Base-by-base conservation (phyloP, 192 early-diverging fungal species). In the Backusella sp. region DNA sequence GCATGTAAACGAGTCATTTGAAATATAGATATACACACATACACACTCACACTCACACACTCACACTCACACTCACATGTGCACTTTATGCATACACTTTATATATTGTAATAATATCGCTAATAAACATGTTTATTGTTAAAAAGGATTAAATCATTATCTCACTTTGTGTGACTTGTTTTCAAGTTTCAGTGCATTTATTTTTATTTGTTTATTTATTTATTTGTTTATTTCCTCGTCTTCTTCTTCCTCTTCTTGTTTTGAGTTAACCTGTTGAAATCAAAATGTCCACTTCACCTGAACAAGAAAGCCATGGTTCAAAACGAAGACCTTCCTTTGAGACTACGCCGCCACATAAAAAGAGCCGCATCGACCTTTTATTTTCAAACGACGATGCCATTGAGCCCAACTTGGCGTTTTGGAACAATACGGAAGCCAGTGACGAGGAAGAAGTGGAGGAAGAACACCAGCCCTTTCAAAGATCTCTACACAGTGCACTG, bases 361-460 rank as follows among this genome's bases (percentile, higher is more conserved):
- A 14, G 26, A 62, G 23, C 9, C 56, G 56, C 12, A 62, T 62
- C 23, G 56, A 62, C 56, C 19, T 12, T 28, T 62, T 62, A 62
- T 62, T 62, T 62, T 62, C 56, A 62, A 62, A 62, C 56, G 56
- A 62, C 56, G 56, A 49, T 49, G 46, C 3, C 23, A 28, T 28
- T 28, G 56, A 62, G 11, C 26, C 21, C 9, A 62, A 28, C 12
- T 23, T 28, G 9, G 11, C 21, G 7, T 62, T 62, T 26, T 62
- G 56, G 56, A 23, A 62, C 30, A 68, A 68, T 41, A n/a, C 15
- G 19, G 46, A 7, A 1, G 68, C 59, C 26, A 44, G 23, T 3
- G 75, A 30, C 32, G 77, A 73, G 36, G 77, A 77, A 28, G 65
- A 78, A 73, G 71, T 65, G 21, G 65, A 73, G 52, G 49, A 52